Conservation (phyloP, 2,329 filamentous ascomycete genomes). For the Fonsecaea monophora region DNA sequence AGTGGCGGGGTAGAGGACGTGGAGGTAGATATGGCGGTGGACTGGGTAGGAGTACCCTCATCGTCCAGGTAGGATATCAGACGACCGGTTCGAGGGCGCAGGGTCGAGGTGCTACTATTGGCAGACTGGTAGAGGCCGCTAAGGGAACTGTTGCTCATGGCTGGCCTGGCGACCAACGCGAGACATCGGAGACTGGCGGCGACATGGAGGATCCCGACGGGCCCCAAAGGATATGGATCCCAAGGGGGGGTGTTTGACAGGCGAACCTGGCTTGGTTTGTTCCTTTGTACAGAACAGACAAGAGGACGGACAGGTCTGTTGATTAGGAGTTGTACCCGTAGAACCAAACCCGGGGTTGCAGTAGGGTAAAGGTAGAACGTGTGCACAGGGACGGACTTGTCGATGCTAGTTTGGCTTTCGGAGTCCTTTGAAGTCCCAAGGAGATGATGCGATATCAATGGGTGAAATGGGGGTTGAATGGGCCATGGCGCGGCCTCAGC, state of each 20-base stretch:
- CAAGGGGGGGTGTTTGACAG: neutral
- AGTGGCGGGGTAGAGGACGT: conserved; percentile 43
- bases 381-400: neutral
- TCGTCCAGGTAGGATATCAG: conserved; percentile 52
- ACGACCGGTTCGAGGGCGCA: conserved; percentile 54
- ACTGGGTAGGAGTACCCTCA: conserved; percentile 42
- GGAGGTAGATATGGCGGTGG: conserved; percentile 42
- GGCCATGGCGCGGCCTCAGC: conserved; percentile 3
- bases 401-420: conserved; percentile 5
- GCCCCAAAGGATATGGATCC: neutral
- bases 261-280: neutral
- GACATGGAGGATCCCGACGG: conserved; percentile 30
- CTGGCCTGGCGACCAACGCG: conserved; percentile 34
- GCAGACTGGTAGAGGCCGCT: conserved; percentile 34
- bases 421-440: neutral
- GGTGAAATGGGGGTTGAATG: neutral
- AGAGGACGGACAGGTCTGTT: neutral
- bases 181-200: conserved; percentile 28
- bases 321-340: neutral
- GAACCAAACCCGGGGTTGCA: neutral
- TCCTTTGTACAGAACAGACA: neutral
- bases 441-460: conserved; percentile 6
- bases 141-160: conserved; percentile 39
- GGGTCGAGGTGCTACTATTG: conserved; percentile 44
- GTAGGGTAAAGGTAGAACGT: neutral